A percentile compares a stretch with the other conserved stretches of the same genome.
Conservation (phyloP, 768 basidiomycete species). For the Podaxis sp. region DNA sequence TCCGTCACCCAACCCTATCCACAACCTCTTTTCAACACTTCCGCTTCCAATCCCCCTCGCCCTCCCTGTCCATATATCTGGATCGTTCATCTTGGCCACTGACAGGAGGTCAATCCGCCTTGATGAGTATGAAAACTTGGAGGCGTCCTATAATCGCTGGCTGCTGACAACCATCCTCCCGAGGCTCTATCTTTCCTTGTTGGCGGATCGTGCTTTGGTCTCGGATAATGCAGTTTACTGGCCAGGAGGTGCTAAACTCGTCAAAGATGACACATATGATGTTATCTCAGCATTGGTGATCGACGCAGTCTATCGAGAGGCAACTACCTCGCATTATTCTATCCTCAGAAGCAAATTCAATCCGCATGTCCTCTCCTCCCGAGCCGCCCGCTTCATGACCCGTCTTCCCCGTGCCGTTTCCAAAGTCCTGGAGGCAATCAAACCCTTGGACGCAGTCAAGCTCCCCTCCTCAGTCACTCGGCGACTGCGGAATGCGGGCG, state of each 20-base stretch:
- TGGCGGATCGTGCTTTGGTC: slow-evolving; percentile 23
- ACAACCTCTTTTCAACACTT: slow-evolving; percentile 37
- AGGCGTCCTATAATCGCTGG: slow-evolving; percentile 40
- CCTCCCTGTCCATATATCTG: slow-evolving; percentile 43
- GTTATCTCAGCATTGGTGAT: slow-evolving; percentile 7
- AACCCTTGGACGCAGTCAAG: background rate
- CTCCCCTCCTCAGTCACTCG: background rate
- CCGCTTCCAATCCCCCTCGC: slow-evolving; percentile 34
- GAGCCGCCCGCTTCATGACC: slow-evolving; percentile 2
- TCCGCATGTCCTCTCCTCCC: slow-evolving; percentile 13
- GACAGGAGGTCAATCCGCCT: slow-evolving; percentile 40
- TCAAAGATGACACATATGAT: slow-evolving; percentile 12
- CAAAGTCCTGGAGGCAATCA: background rate
- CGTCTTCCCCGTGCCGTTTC: background rate
- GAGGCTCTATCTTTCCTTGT: slow-evolving; percentile 32
- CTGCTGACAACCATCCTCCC: slow-evolving; percentile 32
- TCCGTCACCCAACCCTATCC: background rate
- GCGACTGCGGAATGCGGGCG: background rate
- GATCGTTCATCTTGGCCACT: slow-evolving; percentile 40
- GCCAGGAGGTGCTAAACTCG: slow-evolving; percentile 21
- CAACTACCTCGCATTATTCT: background rate
- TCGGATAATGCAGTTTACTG: slow-evolving; percentile 28
- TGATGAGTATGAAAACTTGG: slow-evolving; percentile 28
- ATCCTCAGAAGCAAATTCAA: slow-evolving; percentile 16
- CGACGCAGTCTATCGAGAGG: slow-evolving; percentile 6